Evolutionary conservation across 2,329 filamentous ascomycete species (phyloP).

Genomic region (Fusarium humuli): DNA sequence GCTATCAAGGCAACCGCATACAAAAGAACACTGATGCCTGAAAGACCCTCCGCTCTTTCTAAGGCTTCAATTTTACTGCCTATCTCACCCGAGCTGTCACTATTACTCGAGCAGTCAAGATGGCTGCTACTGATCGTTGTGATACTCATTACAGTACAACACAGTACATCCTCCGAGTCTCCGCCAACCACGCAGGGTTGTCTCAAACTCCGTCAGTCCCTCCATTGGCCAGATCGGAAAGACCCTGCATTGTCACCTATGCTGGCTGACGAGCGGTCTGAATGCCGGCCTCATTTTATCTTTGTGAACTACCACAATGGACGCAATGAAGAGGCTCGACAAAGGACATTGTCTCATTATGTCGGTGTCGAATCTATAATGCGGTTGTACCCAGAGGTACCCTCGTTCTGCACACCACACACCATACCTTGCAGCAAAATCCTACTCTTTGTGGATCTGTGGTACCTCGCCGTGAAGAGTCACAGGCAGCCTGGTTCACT

Average conservation of each 20-base stretch:
- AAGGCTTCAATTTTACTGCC: conserved; percentile 17
- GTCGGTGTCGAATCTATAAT: conserved; percentile 3
- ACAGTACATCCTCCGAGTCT: conserved; percentile 3
- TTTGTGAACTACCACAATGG: conserved; percentile 1
- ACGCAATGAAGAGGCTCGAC: conserved; percentile 6
- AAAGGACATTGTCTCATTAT: background rate
- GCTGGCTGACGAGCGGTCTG: conserved; percentile 34
- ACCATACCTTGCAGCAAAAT: conserved; percentile 30
- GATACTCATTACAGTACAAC: background rate
- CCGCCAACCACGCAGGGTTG: conserved; percentile 1
- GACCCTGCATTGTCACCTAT: conserved; percentile 37
- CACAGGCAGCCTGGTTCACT: conserved; percentile 19
- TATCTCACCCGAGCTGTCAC: conserved; percentile 3
- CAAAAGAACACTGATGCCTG: background rate
- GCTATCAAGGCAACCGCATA: background rate
- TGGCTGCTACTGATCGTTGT: conserved; percentile 16
- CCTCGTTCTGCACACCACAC: conserved; percentile 29
- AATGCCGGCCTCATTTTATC: conserved; percentile 30
- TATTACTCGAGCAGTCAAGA: background rate
- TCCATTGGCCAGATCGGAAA: conserved; percentile 22
- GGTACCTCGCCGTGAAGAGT: conserved; percentile 37
- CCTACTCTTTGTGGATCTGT: conserved; percentile 20
- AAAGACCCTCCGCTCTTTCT: background rate
- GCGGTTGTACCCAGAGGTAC: conserved; percentile 13
- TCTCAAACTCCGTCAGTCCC: background rate